These are phyloP conservation scores for Testicularia cyperi DNA, from an alignment of 1,284 basidiomycete genomes.

Conservation along the genomic window DNA sequence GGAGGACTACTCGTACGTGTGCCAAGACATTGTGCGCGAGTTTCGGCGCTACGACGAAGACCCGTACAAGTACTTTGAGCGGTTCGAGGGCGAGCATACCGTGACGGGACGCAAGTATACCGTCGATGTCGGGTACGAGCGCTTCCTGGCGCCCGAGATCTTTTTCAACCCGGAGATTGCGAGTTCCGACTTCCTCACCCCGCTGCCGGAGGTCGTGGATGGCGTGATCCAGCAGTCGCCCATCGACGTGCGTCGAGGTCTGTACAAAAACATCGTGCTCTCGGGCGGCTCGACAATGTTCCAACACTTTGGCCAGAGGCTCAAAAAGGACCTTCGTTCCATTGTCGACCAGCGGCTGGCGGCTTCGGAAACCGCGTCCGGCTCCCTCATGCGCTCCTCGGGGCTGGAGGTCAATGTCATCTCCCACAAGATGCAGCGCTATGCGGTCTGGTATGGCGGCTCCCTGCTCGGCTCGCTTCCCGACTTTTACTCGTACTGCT, in stretches of 20 bases:
- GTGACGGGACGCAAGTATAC: slow-evolving; percentile 89
- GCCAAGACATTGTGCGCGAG: slow-evolving; percentile 98
- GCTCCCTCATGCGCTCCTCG: slow-evolving; percentile 68
- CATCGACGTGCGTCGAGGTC: slow-evolving; percentile 87
- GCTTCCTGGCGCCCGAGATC: slow-evolving; percentile 97
- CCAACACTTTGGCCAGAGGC: slow-evolving; percentile 91
- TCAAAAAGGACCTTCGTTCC: slow-evolving; percentile 92
- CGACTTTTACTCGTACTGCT: slow-evolving; percentile 96
- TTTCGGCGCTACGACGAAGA: slow-evolving; percentile 97
- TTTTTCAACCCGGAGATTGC: slow-evolving; percentile 99
- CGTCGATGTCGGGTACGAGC: slow-evolving; percentile 95
- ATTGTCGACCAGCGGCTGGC: slow-evolving; percentile 89
- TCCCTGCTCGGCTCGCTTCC: slow-evolving; percentile 72
- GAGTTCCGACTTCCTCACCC: slow-evolving; percentile 96
- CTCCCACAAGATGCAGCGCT: slow-evolving; percentile 94
- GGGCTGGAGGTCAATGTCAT: slow-evolving; percentile 72
- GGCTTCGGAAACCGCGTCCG: slow-evolving; percentile 73
- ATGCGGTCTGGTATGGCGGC: slow-evolving; percentile 98
- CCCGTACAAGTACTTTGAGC: slow-evolving; percentile 92
- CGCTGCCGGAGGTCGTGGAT: slow-evolving; percentile 94
- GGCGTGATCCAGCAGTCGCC: slow-evolving; percentile 93
- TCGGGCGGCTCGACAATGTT: slow-evolving; percentile 97
- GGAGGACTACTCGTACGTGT: slow-evolving; percentile 95
- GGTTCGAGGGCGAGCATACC: slow-evolving; percentile 88
- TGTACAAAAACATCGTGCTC: slow-evolving; percentile 97